Evolutionary conservation across 257 asterid genomes (phyloP).

Genomic region (Solanum medicagineum): DNA sequence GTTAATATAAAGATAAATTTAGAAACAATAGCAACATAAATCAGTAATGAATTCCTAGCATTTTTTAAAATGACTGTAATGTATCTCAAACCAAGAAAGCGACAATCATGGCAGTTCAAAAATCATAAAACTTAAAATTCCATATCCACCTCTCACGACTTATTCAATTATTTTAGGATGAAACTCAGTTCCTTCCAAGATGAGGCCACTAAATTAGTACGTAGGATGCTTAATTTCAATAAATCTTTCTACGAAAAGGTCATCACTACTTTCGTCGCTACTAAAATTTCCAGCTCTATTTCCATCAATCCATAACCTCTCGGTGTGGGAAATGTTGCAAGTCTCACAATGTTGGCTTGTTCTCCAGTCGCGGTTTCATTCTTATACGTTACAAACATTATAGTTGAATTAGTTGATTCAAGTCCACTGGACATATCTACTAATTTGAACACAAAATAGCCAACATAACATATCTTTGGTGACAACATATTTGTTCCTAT

Average conservation of each 20-base stretch:
- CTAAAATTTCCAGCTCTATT: constrained; percentile 15
- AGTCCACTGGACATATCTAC: constrained; percentile 21
- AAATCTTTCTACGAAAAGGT: background rate
- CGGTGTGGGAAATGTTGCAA: background rate
- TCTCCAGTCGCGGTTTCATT: background rate
- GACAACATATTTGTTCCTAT: constrained; percentile 21
- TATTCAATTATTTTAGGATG: background rate
- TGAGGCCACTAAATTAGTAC: background rate
- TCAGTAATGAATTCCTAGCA: background rate
- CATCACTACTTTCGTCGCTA: background rate
- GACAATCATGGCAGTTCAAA: background rate
- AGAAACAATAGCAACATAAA: background rate
- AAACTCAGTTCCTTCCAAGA: background rate
- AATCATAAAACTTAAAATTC: background rate
- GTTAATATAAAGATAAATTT: background rate
- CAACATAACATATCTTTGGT: constrained; percentile 19
- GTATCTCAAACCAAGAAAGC: background rate
- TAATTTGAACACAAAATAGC: constrained; percentile 34
- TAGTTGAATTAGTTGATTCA: constrained; percentile 17
- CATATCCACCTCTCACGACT: background rate
- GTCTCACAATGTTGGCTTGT: background rate
- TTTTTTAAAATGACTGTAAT: background rate
- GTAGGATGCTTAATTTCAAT: too few species aligned
- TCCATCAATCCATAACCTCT: constrained; percentile 53
- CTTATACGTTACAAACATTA: constrained; percentile 6